Evolutionary conservation across 139 green algal genomes (phyloP), one percentile per base, ranked within the genome.

Genomic region (Picochlorum costavermella): DNA sequence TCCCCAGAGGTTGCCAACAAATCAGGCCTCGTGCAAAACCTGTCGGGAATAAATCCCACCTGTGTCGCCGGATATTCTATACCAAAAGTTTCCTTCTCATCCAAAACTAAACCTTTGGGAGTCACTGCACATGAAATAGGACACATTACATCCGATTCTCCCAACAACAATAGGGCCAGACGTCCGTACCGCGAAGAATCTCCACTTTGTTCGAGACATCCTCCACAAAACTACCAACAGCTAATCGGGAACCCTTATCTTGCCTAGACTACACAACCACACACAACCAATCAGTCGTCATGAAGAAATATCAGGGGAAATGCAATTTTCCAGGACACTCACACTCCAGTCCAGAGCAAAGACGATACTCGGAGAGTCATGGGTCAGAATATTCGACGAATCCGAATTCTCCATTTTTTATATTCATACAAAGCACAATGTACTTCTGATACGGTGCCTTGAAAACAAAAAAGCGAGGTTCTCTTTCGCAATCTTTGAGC

Each of bases 341-440:
- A 96, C 91, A 58, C 87, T 96, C 94, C 94, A 99, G 64, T 92
- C 94, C 74, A 95, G 84, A 4, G 79, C 88, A 66, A 96, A 99
- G 2, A 97, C 76, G 1, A 84, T 59, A 69, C 74, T 79, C 5
- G 81, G 30, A 2, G 73, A 78, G 30, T 94, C 83, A 71, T 96
- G 94, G 0, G 93, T 97, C 65, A 96, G 95, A 2, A 98, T 96
- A 72, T 98, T 86, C 1, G 74, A 60, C 26, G 33, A 9, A 40
- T 6, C 5, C 0, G 33, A 8, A 13, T 40, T 6, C 8, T 40
- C 33, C 33, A 40, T 40, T 4, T 8, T 40, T 12, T 40, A 13
- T 23, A 23, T 23, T 23, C 20, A 23, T 23, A 23, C 20, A 23
- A 23, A 23, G 20, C 20, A 23, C 20, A 40, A 40, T 40, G 8